phyloP scores from a whole-genome alignment of 1,284 basidiomycete species.

The Wolfiporia cocos region DNA sequence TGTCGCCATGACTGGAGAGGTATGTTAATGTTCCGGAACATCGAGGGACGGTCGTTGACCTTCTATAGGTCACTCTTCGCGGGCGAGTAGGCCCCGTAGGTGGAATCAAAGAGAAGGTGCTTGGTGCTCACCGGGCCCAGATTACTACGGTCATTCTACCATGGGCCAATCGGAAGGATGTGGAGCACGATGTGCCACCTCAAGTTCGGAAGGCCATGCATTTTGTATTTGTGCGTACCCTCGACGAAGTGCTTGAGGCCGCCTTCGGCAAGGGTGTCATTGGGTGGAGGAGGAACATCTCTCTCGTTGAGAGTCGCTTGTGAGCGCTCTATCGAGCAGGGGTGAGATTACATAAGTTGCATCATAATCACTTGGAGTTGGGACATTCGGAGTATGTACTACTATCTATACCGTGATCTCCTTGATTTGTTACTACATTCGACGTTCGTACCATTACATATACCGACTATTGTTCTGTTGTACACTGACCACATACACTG shows the following conservation, averaged over 20 bases:
- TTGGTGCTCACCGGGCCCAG: constrained; percentile 81
- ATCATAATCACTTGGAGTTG: no score
- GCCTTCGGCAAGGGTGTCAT: constrained; percentile 68
- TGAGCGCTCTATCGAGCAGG: constrained; percentile 18
- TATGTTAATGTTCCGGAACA: constrained; percentile 19
- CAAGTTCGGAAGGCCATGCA: constrained; percentile 70
- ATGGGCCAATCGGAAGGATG: constrained; percentile 78
- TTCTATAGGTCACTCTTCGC: constrained; percentile 61
- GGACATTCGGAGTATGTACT: no score
- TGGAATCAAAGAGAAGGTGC: constrained; percentile 78
- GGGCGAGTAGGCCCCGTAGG: constrained; percentile 79
- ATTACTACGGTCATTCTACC: constrained; percentile 81
- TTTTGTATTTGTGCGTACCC: constrained; percentile 74
- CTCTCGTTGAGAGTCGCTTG: constrained; percentile 52
- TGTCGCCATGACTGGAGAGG: constrained; percentile 83
- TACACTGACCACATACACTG: not conserved
- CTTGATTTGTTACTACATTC: not conserved
- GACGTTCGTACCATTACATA: not conserved
- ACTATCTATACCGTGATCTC: no score
- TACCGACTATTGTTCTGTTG: not conserved
- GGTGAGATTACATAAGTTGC: not conserved
- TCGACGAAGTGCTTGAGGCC: constrained; percentile 75
- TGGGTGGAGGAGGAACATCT: constrained; percentile 46
- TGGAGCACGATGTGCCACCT: constrained; percentile 74
- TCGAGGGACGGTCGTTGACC: constrained; percentile 1